Conservation (phyloP, 306 rosid species). For the Sesbania bispinosa region DNA sequence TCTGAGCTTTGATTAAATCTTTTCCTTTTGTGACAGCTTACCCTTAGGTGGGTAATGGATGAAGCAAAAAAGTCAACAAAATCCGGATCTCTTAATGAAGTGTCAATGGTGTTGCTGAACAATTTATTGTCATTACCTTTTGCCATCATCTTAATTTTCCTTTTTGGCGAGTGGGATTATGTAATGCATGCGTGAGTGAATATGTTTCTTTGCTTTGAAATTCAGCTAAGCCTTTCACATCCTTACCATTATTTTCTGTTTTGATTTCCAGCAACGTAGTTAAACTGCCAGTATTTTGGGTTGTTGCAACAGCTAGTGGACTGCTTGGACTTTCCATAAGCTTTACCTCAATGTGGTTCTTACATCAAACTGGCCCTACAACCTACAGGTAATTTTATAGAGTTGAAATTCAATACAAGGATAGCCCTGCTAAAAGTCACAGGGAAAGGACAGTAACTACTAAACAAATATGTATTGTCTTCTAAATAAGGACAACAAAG, state of each 20-base stretch:
- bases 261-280: constrained; percentile 57
- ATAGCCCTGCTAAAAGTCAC: no score
- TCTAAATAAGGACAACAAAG: not conserved
- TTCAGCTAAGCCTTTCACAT: not conserved
- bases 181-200: constrained; percentile 64
- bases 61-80: constrained; percentile 72
- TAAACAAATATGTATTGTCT: no score
- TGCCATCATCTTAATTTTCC: constrained; percentile 56
- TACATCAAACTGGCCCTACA: constrained; percentile 88
- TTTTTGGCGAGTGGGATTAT: constrained; percentile 77
- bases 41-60: constrained; percentile 79
- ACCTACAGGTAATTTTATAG: constrained; percentile 60
- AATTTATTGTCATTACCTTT: constrained; percentile 77
- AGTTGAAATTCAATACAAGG: not conserved
- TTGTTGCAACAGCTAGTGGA: constrained; percentile 78
- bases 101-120: constrained; percentile 93
- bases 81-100: constrained; percentile 82
- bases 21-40: constrained; percentile 50
- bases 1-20: not conserved
- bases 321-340: constrained; percentile 85
- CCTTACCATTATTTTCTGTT: constrained; percentile 13
- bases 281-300: constrained; percentile 72
- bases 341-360: constrained; percentile 95
- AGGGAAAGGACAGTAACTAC: no score
- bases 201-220: constrained; percentile 14